A percentile compares a stretch with the other conserved stretches of the same genome.
Evolutionary conservation across 208 protist species (phyloP).

Genomic region (Leishmania gerbilli): DNA sequence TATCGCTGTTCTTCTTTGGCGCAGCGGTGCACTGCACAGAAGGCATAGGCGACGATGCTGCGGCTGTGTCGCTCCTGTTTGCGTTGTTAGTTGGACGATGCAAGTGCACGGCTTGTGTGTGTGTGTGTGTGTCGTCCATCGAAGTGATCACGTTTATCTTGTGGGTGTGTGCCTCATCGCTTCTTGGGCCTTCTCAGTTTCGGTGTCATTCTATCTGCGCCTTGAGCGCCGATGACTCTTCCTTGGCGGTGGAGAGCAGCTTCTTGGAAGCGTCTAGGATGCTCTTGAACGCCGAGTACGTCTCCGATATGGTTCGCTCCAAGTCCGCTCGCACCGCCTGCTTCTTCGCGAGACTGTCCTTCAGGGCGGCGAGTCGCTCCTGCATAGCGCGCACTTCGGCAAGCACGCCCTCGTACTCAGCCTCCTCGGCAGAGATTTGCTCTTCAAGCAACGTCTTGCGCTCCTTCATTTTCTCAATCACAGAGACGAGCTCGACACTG

Average conservation of each 20-base stretch:
- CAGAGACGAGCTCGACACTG: slow-evolving; percentile 84
- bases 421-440: slow-evolving; percentile 78
- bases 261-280: slow-evolving; percentile 89
- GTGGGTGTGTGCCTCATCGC: not conserved
- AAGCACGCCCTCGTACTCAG: slow-evolving; percentile 51
- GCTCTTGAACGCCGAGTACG: slow-evolving; percentile 80
- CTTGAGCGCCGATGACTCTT: slow-evolving; percentile 51
- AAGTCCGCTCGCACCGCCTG: slow-evolving; percentile 53
- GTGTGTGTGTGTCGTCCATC: not conserved
- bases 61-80: not conserved
- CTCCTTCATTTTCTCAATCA: slow-evolving; percentile 92
- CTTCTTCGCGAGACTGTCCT: slow-evolving; percentile 66
- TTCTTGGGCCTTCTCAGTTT: not conserved
- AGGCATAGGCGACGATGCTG: not conserved
- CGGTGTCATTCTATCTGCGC: slow-evolving; percentile 19
- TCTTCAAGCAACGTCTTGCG: slow-evolving; percentile 61
- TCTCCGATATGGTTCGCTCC: slow-evolving; percentile 81
- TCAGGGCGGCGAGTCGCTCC: slow-evolving; percentile 40
- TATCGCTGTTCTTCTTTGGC: not conserved
- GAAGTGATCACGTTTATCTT: not conserved
- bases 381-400: slow-evolving; percentile 63
- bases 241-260: slow-evolving; percentile 68
- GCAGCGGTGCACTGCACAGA: not conserved
- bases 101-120: not conserved
- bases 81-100: not conserved